Base-by-base conservation (phyloP, 805 yeast species). In the Lipomyces orientalis region DNA sequence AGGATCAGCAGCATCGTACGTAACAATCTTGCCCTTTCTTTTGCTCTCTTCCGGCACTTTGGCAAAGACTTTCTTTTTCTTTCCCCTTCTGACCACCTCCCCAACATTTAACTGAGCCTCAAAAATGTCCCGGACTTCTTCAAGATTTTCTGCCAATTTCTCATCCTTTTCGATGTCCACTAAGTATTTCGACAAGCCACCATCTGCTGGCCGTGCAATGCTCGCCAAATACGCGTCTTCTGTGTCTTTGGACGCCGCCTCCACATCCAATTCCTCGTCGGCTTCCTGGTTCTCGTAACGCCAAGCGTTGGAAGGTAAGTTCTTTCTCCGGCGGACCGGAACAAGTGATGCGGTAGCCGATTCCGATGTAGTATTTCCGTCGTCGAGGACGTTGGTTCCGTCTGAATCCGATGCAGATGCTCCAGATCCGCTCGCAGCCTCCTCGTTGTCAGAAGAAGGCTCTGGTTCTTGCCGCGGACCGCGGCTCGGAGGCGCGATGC, bases 271-370 rank as follows among this genome's bases (percentile, higher is more conserved):
- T 14, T 66, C 65, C 10, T 61, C 70, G 16, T 63, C 68, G 2
- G 64, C 67, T 46, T 60, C 71, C 19, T 46, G 65, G 8, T 62
- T 57, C 58, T 60, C 65, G 49, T 69, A 69, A n/a, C 72, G 60
- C 70, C 70, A 69, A 2, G 72, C 65, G 46, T 69, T 69, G 22
- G 72, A 69, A 4, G 72, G 71, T 33, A 69, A 56, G 29, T 65
- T 65, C 57, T 39, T 62, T 22, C 52, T 51, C 14, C 66, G 61
- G 4, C 67, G 49, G 22, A 16, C n/a, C 2, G 43, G 12, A 22
- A 8, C 22, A 12, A 7, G 4, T 25, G 31, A 52, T 14, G 52
- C n/a, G 31, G 49, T 12, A 19, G n/a, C 43, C 4, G 22, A 54
- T 35, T 60, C 67, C 6, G 39, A 43, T 19, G 37, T 31, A 19